These are phyloP conservation scores for Backusella tuberculispora DNA, from an alignment of 192 early-diverging fungal species.

Conservation along the genomic window DNA sequence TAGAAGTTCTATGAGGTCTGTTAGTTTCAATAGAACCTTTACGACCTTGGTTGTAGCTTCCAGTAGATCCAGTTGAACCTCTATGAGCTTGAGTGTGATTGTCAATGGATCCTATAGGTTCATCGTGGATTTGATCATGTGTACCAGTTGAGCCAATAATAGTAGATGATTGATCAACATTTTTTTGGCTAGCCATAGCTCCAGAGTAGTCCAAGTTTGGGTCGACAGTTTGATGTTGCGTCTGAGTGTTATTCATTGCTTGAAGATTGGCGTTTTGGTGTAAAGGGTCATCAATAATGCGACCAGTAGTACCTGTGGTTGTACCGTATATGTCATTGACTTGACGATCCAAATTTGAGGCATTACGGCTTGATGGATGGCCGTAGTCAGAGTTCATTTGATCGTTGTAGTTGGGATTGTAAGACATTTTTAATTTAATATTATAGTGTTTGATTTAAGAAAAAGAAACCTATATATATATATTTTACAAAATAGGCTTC, in stretches of 20 bases:
- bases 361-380: background rate
- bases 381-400: constrained; percentile 8
- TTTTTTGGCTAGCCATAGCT: background rate
- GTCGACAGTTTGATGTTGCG: background rate
- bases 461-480: too few species aligned
- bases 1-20: background rate
- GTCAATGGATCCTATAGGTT: background rate
- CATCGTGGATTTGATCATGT: background rate
- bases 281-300: constrained; percentile 3
- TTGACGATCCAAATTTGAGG: background rate
- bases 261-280: background rate
- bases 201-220: background rate
- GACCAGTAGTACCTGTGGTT: background rate
- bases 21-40: background rate
- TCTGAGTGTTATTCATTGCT: background rate
- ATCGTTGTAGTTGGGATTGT: background rate
- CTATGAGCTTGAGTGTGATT: background rate
- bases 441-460: too few species aligned
- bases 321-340: constrained; percentile 3
- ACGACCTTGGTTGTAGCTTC: background rate
- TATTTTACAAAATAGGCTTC: too few species aligned
- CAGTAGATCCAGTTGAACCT: constrained; percentile 2
- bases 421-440: background rate
- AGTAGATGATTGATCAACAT: background rate
- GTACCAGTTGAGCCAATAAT: constrained; percentile 18